These are phyloP conservation scores for Bruguiera gymnorhiza DNA, from an alignment of 345 rosid genomes.

Conservation along the genomic window DNA sequence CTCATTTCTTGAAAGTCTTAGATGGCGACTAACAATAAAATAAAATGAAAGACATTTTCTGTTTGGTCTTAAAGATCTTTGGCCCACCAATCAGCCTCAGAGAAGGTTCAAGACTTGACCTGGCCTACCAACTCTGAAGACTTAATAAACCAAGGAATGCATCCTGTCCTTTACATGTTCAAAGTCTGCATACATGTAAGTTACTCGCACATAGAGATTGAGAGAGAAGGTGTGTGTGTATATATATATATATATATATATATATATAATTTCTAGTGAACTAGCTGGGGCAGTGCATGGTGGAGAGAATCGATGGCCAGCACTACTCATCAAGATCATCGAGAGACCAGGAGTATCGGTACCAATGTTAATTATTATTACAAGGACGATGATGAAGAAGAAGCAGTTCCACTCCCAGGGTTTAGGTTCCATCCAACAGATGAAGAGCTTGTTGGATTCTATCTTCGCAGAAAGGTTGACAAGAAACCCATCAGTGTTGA, in stretches of 20 bases:
- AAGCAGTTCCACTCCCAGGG: slow-evolving; percentile 56
- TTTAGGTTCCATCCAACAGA: slow-evolving; percentile 91
- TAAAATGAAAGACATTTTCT: too few relatives aligned
- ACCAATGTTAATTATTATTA: too few relatives aligned
- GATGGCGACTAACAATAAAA: too few relatives aligned
- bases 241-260: too few relatives aligned
- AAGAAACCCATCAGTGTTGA: slow-evolving; percentile 51
- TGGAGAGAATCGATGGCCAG: neutral
- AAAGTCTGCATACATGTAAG: neutral
- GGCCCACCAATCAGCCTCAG: too few relatives aligned
- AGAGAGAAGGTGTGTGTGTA: neutral
- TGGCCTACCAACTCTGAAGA: slow-evolving; percentile 11
- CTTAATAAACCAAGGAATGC: neutral
- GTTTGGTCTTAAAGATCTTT: too few relatives aligned
- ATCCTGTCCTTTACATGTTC: neutral
- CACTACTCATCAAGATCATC: too few relatives aligned
- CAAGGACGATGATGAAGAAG: slow-evolving; percentile 6
- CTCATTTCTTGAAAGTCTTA: too few relatives aligned
- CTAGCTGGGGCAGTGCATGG: too few relatives aligned
- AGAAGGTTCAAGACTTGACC: slow-evolving; percentile 12
- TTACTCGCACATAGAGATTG: neutral
- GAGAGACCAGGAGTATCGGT: too few relatives aligned
- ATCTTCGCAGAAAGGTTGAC: slow-evolving; percentile 66
- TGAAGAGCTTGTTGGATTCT: slow-evolving; percentile 81
- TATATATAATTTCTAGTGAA: too few relatives aligned